Base-by-base conservation (phyloP, 352 stramenopile genomes). In the Phytophthora podocarpi region DNA sequence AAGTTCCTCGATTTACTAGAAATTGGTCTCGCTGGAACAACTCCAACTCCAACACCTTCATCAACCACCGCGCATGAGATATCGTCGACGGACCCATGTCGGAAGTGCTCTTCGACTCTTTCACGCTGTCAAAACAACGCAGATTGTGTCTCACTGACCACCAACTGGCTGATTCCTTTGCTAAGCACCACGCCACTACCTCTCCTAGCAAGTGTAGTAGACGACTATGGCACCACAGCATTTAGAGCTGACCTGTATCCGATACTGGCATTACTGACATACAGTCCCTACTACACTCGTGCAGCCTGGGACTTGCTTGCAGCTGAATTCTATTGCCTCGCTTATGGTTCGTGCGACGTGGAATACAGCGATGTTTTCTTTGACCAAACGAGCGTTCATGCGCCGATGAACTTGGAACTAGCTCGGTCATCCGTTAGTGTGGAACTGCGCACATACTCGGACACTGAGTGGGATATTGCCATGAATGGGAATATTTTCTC, bases 1-100 rank as follows among this genome's bases (percentile, higher is more conserved):
- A 63, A 63, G 15, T 21, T 63, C 3, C 15, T 63, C 7, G 54
- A 63, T 37, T n/a, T 63, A 20, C 6, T 63, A 13, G 43, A 32
- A 5, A 28, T 35, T 37, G 54, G 54, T 15, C 36, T 56, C 16
- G 45, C 15, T 15, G 35, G 42, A 18, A 15, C 24, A 9, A 24
- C 34, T 24, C 18, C 43, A 28, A 56, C 42, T 12, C 3, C 43
- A 13, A 26, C 32, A 2, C 43, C 43, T 27, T n/a, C 43, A 7
- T 49, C 32, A n/a, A n/a, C n/a, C n/a, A n/a, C n/a, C n/a, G n/a
- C 7, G 39, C 32, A 50, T 20, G 0, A 11, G 16, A 49, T 59
- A 12, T 16, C 35, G 13, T 39, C 30, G 1, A 31, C 18, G 8
- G 56, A 64, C 28, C 16, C 16, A 34, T 64, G 56, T n/a, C 28